A percentile compares a stretch with the other conserved stretches of the same genome.
These are phyloP conservation scores for Gossypium thurberi DNA, from an alignment of 345 rosid genomes.

Conservation along the genomic window DNA sequence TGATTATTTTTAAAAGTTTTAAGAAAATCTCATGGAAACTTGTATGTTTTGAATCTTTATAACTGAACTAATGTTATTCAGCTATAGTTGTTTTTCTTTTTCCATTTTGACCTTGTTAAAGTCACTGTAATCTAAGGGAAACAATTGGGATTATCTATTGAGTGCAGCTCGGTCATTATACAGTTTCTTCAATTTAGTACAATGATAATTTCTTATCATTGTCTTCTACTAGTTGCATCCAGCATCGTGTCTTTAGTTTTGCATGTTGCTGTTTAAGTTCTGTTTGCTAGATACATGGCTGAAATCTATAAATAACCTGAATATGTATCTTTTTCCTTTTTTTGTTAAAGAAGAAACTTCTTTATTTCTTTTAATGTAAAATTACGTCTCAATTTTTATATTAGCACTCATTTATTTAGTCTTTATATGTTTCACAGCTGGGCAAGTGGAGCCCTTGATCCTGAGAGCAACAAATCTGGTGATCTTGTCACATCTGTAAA, in stretches of 20 bases:
- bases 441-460: constrained; percentile 97
- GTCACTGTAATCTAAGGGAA: neutral
- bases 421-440: constrained; percentile 43
- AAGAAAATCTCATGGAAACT: neutral
- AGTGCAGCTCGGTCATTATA: neutral
- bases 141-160: neutral
- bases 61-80: neutral
- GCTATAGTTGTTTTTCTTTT: neutral
- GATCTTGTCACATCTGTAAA: constrained; percentile 85
- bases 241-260: neutral
- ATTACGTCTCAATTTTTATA: neutral
- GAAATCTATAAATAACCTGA: neutral
- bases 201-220: neutral
- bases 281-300: neutral
- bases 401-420: neutral
- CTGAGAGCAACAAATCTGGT: constrained; percentile 50
- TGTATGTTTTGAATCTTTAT: neutral
- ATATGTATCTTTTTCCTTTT: neutral
- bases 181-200: neutral
- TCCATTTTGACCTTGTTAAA: neutral
- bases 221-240: neutral
- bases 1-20: neutral
- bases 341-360: neutral
- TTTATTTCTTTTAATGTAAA: neutral
- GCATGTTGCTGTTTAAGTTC: neutral